Conservation (phyloP, 257 asterid genomes). For the Solanum gracilifrons region DNA sequence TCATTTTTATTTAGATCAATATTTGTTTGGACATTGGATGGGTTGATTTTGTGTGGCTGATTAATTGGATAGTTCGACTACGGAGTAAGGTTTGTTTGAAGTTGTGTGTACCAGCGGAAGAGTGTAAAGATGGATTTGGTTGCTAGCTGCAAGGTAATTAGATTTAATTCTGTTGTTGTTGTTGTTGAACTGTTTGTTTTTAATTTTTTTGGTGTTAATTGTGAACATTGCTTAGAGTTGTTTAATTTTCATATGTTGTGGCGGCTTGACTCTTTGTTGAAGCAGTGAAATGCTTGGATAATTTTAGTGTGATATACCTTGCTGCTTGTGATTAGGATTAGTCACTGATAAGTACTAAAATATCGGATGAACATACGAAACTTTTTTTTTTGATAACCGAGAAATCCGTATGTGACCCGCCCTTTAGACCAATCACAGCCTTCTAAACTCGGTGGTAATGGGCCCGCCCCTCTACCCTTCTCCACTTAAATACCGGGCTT, state of each 20-base stretch:
- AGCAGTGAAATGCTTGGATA: not conserved
- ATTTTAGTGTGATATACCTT: not conserved
- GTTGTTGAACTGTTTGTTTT: not conserved
- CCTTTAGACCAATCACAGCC: too few relatives aligned
- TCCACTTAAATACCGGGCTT: too few relatives aligned
- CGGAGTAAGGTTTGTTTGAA: not conserved
- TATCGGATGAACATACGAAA: not conserved
- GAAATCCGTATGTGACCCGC: too few relatives aligned
- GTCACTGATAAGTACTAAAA: not conserved
- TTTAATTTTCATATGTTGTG: not conserved
- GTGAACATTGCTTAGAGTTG: not conserved
- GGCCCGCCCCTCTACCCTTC: too few relatives aligned
- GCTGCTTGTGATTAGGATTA: not conserved
- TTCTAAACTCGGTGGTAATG: too few relatives aligned
- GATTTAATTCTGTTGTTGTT: not conserved
- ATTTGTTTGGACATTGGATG: not conserved
- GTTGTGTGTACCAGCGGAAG: not conserved
- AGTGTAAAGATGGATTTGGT: conserved; percentile 60
- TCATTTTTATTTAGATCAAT: not conserved
- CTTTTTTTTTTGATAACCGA: too few relatives aligned
- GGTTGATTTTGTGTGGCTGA: not conserved
- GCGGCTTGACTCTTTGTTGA: not conserved
- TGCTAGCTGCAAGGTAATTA: conserved; percentile 65
- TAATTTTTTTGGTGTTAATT: not conserved
- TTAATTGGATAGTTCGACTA: not conserved